Percentiles rank a stretch among this genome's conserved stretches.
These are phyloP conservation scores for Bacidia gigantensis DNA, from an alignment of 495 filamentous ascomycete genomes.

Conservation along the genomic window DNA sequence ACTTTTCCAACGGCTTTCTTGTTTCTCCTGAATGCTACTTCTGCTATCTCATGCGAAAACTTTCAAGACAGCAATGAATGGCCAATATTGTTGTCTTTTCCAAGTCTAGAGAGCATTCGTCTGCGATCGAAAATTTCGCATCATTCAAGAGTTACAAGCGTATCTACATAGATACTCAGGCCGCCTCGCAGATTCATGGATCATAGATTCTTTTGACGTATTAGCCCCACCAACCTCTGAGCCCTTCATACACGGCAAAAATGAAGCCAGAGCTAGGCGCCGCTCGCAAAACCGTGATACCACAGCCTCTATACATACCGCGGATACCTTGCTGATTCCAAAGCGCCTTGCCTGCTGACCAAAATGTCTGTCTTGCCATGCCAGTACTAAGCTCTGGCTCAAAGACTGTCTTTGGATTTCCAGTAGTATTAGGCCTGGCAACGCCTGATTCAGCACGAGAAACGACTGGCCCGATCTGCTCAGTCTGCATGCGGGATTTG, in stretches of 20 bases:
- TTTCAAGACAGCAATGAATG: too few relatives aligned
- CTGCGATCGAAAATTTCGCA: too few relatives aligned
- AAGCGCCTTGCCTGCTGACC: conserved; percentile 48
- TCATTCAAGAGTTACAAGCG: too few relatives aligned
- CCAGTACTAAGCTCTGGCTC: neutral
- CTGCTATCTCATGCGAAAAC: too few relatives aligned
- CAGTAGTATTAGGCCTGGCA: neutral
- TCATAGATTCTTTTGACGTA: neutral
- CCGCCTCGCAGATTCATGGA: too few relatives aligned
- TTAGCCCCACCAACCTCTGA: conserved; percentile 52
- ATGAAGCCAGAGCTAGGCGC: conserved; percentile 96
- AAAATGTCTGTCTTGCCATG: conserved; percentile 42
- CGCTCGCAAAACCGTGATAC: conserved; percentile 75
- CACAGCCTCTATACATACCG: conserved; percentile 85
- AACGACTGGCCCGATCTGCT: conserved; percentile 52
- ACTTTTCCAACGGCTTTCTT: too few relatives aligned
- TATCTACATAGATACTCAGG: too few relatives aligned
- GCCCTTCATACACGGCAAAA: conserved; percentile 78
- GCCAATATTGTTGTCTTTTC: too few relatives aligned
- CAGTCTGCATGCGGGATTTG: conserved; percentile 92
- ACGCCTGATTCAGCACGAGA: conserved; percentile 12
- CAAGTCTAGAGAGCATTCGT: too few relatives aligned
- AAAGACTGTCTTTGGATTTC: neutral
- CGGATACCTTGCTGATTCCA: conserved; percentile 71
- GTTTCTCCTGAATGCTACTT: too few relatives aligned